phyloP scores from a whole-genome alignment of 768 basidiomycete genomes.

The Serendipita sp. region DNA sequence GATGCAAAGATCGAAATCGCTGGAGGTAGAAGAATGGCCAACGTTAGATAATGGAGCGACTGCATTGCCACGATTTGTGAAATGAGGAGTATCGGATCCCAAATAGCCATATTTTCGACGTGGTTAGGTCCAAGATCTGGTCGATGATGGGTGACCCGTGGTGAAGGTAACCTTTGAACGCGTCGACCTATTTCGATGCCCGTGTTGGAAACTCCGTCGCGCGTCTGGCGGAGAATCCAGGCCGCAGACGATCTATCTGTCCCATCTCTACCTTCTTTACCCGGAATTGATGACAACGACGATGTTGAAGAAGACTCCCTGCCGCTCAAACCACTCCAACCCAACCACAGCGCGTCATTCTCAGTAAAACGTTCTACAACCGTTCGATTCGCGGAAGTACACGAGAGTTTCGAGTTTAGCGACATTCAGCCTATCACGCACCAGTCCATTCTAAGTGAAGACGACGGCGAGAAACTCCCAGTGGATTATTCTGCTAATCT shows the following conservation, averaged over 20 bases:
- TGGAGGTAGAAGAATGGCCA: slow-evolving; percentile 68
- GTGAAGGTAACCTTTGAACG: background rate
- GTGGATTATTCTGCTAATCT: slow-evolving; percentile 42
- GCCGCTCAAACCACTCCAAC: slow-evolving; percentile 33
- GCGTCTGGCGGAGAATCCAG: slow-evolving; percentile 72
- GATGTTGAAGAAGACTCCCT: slow-evolving; percentile 26
- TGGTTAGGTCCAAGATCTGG: slow-evolving; percentile 12
- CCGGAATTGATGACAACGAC: slow-evolving; percentile 41
- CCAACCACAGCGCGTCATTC: slow-evolving; percentile 42
- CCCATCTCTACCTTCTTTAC: slow-evolving; percentile 67
- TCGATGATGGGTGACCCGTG: slow-evolving; percentile 4
- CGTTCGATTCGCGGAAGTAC: slow-evolving; percentile 28
- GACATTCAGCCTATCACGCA: slow-evolving; percentile 36
- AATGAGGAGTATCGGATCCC: slow-evolving; percentile 80
- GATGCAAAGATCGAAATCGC: slow-evolving; percentile 54
- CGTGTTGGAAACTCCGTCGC: slow-evolving; percentile 55
- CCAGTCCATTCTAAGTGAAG: slow-evolving; percentile 12
- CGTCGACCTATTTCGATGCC: slow-evolving; percentile 3
- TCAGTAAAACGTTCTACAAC: slow-evolving; percentile 32
- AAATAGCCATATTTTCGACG: slow-evolving; percentile 30
- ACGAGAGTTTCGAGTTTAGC: slow-evolving; percentile 45
- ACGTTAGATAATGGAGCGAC: slow-evolving; percentile 81
- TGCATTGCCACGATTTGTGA: slow-evolving; percentile 92
- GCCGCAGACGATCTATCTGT: slow-evolving; percentile 43
- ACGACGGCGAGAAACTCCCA: background rate